Conservation (phyloP, 768 basidiomycete genomes). For the Podaxis sp. region DNA sequence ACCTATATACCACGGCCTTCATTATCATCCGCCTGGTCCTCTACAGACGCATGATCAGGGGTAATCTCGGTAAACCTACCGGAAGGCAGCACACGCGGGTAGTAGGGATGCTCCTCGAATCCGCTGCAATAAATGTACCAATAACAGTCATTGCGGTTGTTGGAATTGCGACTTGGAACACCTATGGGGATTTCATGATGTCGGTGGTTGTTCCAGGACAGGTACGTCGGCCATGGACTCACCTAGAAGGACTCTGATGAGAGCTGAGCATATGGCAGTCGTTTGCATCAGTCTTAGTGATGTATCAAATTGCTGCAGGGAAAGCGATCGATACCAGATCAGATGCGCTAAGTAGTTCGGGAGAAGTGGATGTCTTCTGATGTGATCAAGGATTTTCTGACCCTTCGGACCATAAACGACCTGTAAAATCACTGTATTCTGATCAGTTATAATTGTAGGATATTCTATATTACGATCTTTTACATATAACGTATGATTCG, state of each 20-base stretch:
- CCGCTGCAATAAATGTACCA: conserved; percentile 6
- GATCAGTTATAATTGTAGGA: too few species aligned
- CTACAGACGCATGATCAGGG: background rate
- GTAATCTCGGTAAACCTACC: background rate
- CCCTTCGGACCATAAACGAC: too few species aligned
- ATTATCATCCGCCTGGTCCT: conserved; percentile 3
- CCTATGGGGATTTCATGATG: background rate
- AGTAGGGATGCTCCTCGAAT: conserved; percentile 4
- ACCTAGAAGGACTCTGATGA: background rate
- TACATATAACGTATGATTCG: too few species aligned
- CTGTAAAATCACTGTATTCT: too few species aligned
- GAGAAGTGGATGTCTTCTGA: too few species aligned
- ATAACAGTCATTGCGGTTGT: background rate
- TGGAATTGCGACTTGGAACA: background rate
- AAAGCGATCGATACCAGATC: background rate
- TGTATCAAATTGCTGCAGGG: background rate
- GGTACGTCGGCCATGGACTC: background rate
- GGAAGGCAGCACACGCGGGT: background rate
- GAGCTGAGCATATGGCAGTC: background rate
- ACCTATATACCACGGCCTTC: background rate
- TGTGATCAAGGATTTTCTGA: too few species aligned
- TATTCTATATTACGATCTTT: too few species aligned
- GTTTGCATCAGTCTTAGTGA: conserved; percentile 1
- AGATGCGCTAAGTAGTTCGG: background rate
- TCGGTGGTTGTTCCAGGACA: background rate